These are phyloP conservation scores for Alternaria gansuensis DNA, from an alignment of 2,329 filamentous ascomycete genomes.

Conservation along the genomic window DNA sequence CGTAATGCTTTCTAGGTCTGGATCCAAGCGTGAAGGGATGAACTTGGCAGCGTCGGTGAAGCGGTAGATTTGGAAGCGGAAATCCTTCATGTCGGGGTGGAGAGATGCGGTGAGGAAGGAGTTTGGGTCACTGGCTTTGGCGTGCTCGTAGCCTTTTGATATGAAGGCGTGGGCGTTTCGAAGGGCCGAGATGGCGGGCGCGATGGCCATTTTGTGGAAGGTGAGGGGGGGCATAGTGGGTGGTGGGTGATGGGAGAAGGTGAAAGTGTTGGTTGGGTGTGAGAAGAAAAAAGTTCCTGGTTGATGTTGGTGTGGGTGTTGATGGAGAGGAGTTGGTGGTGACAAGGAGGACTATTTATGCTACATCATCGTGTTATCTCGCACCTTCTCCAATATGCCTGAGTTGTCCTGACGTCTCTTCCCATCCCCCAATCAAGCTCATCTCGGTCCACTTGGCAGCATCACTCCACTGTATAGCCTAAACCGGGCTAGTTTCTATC, in stretches of 20 bases:
- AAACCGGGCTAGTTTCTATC: neutral
- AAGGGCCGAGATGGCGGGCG: conserved; percentile 56
- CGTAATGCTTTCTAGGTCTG: conserved; percentile 42
- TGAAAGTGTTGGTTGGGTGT: neutral
- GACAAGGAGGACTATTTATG: neutral
- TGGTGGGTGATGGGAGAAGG: neutral
- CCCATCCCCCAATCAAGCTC: neutral
- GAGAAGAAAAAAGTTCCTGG: neutral
- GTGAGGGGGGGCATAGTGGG: conserved; percentile 35
- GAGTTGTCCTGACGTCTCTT: neutral
- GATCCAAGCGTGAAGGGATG: conserved; percentile 52
- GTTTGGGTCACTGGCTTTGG: conserved; percentile 48
- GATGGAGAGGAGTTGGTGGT: neutral
- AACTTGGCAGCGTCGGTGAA: conserved; percentile 56
- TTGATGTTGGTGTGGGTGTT: neutral
- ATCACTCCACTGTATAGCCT: neutral
- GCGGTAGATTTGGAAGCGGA: conserved; percentile 61
- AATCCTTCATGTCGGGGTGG: conserved; percentile 60
- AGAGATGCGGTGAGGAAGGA: conserved; percentile 56
- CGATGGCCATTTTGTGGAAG: conserved; percentile 52
- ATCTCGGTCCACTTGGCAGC: conserved; percentile 3
- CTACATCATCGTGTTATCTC: neutral
- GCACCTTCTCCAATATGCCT: neutral
- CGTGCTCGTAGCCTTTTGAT: conserved; percentile 55
- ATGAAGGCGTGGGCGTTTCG: conserved; percentile 57